phyloP scores from a whole-genome alignment of 2,329 filamentous ascomycete genomes.

The Neocatenulostroma microsporum region DNA sequence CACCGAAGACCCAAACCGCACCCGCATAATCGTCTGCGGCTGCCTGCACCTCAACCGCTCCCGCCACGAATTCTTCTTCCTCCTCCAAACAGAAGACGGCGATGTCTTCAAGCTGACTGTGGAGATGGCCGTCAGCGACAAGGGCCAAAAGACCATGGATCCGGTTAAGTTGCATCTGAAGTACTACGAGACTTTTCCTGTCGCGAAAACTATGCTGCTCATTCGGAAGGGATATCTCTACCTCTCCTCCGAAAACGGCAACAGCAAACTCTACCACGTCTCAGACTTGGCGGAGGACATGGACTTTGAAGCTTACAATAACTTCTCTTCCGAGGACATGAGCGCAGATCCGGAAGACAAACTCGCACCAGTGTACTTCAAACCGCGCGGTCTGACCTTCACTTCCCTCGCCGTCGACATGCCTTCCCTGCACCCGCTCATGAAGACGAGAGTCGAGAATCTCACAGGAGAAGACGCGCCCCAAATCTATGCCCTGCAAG shows the following conservation, averaged over 20 bases:
- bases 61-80: constrained; percentile 75
- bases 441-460: constrained; percentile 88
- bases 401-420: constrained; percentile 44
- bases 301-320: constrained; percentile 61
- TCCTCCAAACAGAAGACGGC: constrained; percentile 94
- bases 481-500: constrained; percentile 90
- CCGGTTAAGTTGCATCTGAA: constrained; percentile 84
- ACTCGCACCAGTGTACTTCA: constrained; percentile 77
- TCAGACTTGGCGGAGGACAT: constrained; percentile 95
- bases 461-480: constrained; percentile 87
- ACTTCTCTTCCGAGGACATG: constrained; percentile 43
- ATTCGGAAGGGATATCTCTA: constrained; percentile 94
- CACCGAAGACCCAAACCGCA: constrained; percentile 85
- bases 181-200: constrained; percentile 93
- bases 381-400: constrained; percentile 65
- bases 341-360: constrained; percentile 64
- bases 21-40: constrained; percentile 76
- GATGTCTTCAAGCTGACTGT: constrained; percentile 95
- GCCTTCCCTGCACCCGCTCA: constrained; percentile 79
- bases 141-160: constrained; percentile 70
- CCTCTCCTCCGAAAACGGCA: constrained; percentile 83
- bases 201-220: constrained; percentile 81
- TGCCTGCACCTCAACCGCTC: constrained; percentile 98
- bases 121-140: constrained; percentile 76
- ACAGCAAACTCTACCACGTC: constrained; percentile 93